Evolutionary conservation across 805 yeast species (phyloP).

Genomic region (Sugiyamaella chiloensis): DNA sequence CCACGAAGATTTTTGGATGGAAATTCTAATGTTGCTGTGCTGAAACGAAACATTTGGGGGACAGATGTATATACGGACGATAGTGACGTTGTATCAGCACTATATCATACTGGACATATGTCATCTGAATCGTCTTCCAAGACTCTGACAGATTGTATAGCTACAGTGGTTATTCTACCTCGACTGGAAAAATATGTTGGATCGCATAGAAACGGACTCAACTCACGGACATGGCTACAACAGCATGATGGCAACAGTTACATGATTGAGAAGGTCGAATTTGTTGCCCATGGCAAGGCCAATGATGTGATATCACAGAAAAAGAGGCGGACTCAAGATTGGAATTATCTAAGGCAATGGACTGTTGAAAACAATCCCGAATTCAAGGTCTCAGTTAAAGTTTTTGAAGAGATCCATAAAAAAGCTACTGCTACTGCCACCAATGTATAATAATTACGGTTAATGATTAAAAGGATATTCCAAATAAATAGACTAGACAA

Average conservation of each 20-base stretch:
- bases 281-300: constrained; percentile 32
- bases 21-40: constrained; percentile 40
- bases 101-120: constrained; percentile 72
- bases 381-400: constrained; percentile 11
- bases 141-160: constrained; percentile 47
- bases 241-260: constrained; percentile 78
- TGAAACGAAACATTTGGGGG: constrained; percentile 75
- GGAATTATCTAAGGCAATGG: constrained; percentile 22
- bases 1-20: constrained; percentile 44
- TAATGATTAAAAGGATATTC: too few species aligned
- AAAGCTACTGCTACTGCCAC: too few species aligned
- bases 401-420: constrained; percentile 8
- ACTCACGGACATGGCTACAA: constrained; percentile 69
- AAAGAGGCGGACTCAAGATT: constrained; percentile 34
- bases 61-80: constrained; percentile 92
- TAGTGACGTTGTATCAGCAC: constrained; percentile 71
- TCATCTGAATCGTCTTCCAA: constrained; percentile 24
- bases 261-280: constrained; percentile 53
- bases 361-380: constrained; percentile 12
- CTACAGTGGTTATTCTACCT: constrained; percentile 65
- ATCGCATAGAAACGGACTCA: constrained; percentile 60
- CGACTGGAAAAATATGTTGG: constrained; percentile 63
- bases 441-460: too few species aligned
- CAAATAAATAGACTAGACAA: too few species aligned
- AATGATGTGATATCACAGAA: constrained; percentile 31